Percentiles rank a stretch among this genome's conserved stretches.
Conservation (phyloP, 192 early-diverging fungal species). For the Podochytrium sp. region DNA sequence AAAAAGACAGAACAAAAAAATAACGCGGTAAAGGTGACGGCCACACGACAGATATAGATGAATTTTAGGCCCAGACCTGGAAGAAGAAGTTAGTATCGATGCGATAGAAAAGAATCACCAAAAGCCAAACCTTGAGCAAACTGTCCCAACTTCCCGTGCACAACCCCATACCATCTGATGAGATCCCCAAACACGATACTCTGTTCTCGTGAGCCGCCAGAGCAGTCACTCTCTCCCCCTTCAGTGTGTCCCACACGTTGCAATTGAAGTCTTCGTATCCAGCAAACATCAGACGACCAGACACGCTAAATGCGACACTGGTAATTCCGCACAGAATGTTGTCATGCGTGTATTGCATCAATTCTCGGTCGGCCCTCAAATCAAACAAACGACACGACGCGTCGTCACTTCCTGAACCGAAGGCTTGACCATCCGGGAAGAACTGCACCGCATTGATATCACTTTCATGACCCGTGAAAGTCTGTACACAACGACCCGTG, state of each 20-base stretch:
- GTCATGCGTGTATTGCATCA: slow-evolving; percentile 98
- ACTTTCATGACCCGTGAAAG: slow-evolving; percentile 97
- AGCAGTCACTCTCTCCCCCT: slow-evolving; percentile 92
- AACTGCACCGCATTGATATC: slow-evolving; percentile 99
- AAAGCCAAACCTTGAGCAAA: slow-evolving; percentile 78
- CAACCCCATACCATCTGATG: slow-evolving; percentile 96
- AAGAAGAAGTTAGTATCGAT: background rate
- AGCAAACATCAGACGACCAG: slow-evolving; percentile 91
- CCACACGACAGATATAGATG: background rate
- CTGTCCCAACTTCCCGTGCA: slow-evolving; percentile 99
- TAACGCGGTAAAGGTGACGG: background rate
- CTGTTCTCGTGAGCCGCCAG: slow-evolving; percentile 95
- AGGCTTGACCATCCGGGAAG: slow-evolving; percentile 98
- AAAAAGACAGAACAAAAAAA: background rate
- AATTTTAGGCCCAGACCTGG: slow-evolving; percentile 28
- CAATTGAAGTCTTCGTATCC: slow-evolving; percentile 99
- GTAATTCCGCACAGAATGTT: slow-evolving; percentile 99
- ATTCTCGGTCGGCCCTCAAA: slow-evolving; percentile 94
- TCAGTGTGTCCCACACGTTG: slow-evolving; percentile 99
- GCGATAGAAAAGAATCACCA: background rate
- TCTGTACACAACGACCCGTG: slow-evolving; percentile 94
- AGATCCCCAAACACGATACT: slow-evolving; percentile 94
- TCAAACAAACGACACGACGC: slow-evolving; percentile 98
- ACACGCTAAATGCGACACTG: slow-evolving; percentile 95
- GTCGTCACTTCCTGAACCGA: slow-evolving; percentile 98